Evolutionary conservation across 2,329 filamentous ascomycete genomes (phyloP), one percentile per base, ranked within the genome.

Genomic region (Chlorencoelia australis): DNA sequence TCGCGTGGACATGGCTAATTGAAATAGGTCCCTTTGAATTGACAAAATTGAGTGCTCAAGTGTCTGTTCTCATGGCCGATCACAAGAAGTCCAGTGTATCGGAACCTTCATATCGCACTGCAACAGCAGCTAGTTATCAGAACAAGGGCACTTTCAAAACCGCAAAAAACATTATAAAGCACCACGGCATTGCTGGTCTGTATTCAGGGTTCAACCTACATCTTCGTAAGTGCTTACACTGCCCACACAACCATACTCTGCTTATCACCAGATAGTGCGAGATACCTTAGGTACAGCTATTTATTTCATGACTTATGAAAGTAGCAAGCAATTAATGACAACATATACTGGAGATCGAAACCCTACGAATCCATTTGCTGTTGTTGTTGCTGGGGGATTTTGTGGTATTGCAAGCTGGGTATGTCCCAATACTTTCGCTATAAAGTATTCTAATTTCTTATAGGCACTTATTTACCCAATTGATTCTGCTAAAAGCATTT

Each of bases 261-360:
- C 35, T 42, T 47, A 33, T 44, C 24, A 24, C 14, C 27, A 25
- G 17, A 16, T 45, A 84, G 82, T 88, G 51, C 74, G 85, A 42
- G 85, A 93, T 59, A 88, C 83, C 1, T 67, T 91, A 42, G 85
- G 85, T 36, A 93, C 85, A 1, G 74, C 76, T 19, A 84, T 89
- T 40, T 93, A 93, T 59, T 93, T 93, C 55, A 84, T 83, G 63
- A 88, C 85, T 19, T 93, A 93, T 57, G 85, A 93, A 60, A 87
- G 82, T 56, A 75, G 77, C 49, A 93, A 93, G 56, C 84, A 91
- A 57, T 62, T 89, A 16, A 71, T 87, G 45, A 83, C 80, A 14
- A 85, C 83, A 11, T 75, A 82, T 45, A 75, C 73, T 27, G 73
- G 81, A 31, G 80, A 82, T 45, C 71, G 71, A 42, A 77, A 79